Base-by-base conservation (phyloP, 768 basidiomycete genomes). In the Rhodotorula toruloides region DNA sequence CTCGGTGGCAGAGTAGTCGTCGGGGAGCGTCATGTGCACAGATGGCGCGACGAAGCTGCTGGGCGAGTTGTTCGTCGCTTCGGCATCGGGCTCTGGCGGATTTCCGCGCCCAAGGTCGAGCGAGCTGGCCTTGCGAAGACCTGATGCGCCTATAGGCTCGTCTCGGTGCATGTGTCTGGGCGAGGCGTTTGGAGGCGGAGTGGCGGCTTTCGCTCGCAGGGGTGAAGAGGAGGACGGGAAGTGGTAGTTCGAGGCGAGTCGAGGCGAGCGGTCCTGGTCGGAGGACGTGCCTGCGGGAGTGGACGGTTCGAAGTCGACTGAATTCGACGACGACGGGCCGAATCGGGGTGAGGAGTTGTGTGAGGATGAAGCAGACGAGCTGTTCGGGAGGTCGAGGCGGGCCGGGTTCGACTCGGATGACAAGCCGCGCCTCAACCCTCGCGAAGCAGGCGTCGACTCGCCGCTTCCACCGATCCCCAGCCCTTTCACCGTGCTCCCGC, bases 51-150 rank as follows among this genome's bases (percentile, higher is more conserved):
- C n/a, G n/a, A n/a, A n/a, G n/a, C n/a, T n/a, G n/a, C n/a, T n/a
- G n/a, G n/a, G n/a, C n/a, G n/a, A n/a, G n/a, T n/a, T n/a, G n/a
- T n/a, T n/a, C n/a, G n/a, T n/a, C n/a, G n/a, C n/a, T n/a, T n/a
- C n/a, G n/a, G n/a, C n/a, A n/a, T n/a, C n/a, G n/a, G n/a, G n/a
- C n/a, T n/a, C n/a, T n/a, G n/a, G n/a, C 13, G 9, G 37, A 2
- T 8, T 27, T 3, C 57, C 49, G 21, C 66, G 60, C 3, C 65
- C 65, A 3, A 71, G 58, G 46, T 71, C 70, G 17, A 71, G 54
- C 46, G 64, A 66, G 53, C 29, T 46, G 5, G 65, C 54, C 34
- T 66, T 70, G 14, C 69, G 52, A n/a, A 63, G 25, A 10, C 27
- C 46, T 4, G 64, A 63, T 0, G 43, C n/a, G 1, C 39, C 27